Base-by-base conservation (phyloP, 306 rosid species). In the Lathyrus tuberosus region DNA sequence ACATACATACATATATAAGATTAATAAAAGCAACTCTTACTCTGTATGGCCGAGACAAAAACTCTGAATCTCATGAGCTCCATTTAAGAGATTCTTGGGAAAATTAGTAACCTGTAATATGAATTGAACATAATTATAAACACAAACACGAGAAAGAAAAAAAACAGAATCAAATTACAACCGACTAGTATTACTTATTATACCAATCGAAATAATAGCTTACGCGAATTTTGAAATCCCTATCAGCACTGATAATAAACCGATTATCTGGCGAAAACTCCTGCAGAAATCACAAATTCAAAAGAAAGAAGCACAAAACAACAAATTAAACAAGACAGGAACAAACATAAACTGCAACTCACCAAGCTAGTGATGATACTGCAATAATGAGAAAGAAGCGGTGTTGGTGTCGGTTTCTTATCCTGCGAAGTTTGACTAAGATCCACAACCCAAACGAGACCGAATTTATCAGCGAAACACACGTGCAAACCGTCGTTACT, bases 191-290 rank as follows among this genome's bases (percentile, higher is more conserved):
- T 1, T 68, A 22, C 41, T 65, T 33, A 67, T 53, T 66, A 16
- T 37, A 62, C 3, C 2, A n/a, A 20, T 44, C 33, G 13, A 14
- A 62, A 53, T 20, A 16, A 3, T 76, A 78, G 72, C 82, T 73
- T 81, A 94, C 98, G 37, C 97, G 94, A 76, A 94, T 88, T 84
- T 94, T 94, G 78, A 81, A 88, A 87, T 94, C 98, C 52, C 97
- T 86, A 76, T 87, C 98, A 4, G 98, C 96, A 84, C 92, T 94
- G 38, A 88, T 60, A 74, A 94, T 76, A 77, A 76, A 86, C 62
- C 72, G 76, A 38, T 88, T 96, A 77, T 90, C 95, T 0, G 86
- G 89, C 4, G 97, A 94, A 79, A 94, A 85, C 41, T 94, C 92
- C 98, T 94, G 85, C 76, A 62, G 64, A 69, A 63, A 64, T 62